phyloP scores from a whole-genome alignment of 2,329 filamentous ascomycete species.

The Ophiostoma tasmaniense region DNA sequence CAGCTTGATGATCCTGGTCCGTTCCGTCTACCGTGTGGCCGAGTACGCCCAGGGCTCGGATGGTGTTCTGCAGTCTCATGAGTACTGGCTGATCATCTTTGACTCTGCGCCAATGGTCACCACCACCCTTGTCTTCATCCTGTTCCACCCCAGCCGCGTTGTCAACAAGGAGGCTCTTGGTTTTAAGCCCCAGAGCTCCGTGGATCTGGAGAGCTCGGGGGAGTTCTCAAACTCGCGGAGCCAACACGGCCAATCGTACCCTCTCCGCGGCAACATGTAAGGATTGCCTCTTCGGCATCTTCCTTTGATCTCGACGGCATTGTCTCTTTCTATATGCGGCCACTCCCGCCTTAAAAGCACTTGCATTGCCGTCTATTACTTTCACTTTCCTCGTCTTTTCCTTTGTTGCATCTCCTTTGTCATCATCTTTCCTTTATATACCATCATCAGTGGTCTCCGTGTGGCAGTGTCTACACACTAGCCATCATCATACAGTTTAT shows the following conservation, averaged over 20 bases:
- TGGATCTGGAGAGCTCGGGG: neutral
- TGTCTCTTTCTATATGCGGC: neutral
- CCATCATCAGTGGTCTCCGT: neutral
- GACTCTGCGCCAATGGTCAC: conserved; percentile 26
- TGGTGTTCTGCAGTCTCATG: conserved; percentile 25
- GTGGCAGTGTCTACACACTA: neutral
- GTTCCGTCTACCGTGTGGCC: conserved; percentile 31
- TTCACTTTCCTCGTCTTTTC: neutral
- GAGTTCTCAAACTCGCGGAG: neutral
- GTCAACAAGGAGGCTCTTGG: neutral
- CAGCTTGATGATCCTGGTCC: conserved; percentile 29
- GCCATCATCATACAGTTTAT: neutral
- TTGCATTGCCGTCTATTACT: neutral
- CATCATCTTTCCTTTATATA: neutral
- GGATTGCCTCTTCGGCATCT: neutral
- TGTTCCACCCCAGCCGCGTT: conserved; percentile 13
- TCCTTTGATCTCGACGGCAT: neutral
- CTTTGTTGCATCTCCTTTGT: neutral
- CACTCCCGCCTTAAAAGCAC: neutral
- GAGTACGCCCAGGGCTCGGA: conserved; percentile 30
- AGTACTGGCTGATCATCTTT: conserved; percentile 28
- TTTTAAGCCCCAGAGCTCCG: neutral
- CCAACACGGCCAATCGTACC: neutral
- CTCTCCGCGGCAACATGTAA: conserved; percentile 4
- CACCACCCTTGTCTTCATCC: conserved; percentile 16